Percentiles rank a stretch among this genome's conserved stretches.
These are phyloP conservation scores for Phytophthora litchii DNA, from an alignment of 352 stramenopile species.

Conservation along the genomic window DNA sequence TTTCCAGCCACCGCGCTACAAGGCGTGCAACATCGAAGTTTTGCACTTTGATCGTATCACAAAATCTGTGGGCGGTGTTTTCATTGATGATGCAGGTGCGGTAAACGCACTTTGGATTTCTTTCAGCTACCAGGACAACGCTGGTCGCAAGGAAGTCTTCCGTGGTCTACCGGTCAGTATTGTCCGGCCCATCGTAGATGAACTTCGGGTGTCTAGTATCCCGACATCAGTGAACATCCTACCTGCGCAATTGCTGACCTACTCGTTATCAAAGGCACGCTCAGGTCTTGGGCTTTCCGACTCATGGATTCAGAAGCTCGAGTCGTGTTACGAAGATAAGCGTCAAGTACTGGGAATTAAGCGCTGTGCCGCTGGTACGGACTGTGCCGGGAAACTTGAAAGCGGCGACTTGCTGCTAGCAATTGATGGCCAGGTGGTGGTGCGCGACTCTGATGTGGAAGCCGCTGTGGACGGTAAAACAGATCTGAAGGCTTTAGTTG, in stretches of 20 bases:
- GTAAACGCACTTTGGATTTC: constrained; percentile 87
- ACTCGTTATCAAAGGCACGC: constrained; percentile 87
- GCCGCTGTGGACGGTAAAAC: constrained; percentile 54
- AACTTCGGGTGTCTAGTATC: constrained; percentile 50
- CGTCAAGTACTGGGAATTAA: constrained; percentile 90
- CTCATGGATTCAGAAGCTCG: constrained; percentile 85
- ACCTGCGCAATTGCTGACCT: constrained; percentile 78
- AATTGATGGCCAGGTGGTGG: constrained; percentile 75
- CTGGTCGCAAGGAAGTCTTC: constrained; percentile 85
- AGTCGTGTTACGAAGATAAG: constrained; percentile 79
- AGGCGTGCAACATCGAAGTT: constrained; percentile 85
- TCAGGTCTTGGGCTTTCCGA: constrained; percentile 85
- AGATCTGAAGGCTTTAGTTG: constrained; percentile 63
- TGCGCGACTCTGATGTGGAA: constrained; percentile 85
- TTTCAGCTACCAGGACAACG: constrained; percentile 86
- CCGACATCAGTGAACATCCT: constrained; percentile 68
- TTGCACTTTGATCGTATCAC: constrained; percentile 91
- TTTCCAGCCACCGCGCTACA: constrained; percentile 87
- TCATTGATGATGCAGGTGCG: constrained; percentile 73
- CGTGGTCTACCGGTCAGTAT: constrained; percentile 72
- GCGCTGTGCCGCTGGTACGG: constrained; percentile 68
- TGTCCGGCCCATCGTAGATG: constrained; percentile 67
- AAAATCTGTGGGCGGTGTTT: constrained; percentile 85
- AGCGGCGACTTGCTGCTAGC: constrained; percentile 88
- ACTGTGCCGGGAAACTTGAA: constrained; percentile 70